These are phyloP conservation scores for Ascochyta viciae-villosae DNA, from an alignment of 2,329 filamentous ascomycete genomes.

Conservation along the genomic window DNA sequence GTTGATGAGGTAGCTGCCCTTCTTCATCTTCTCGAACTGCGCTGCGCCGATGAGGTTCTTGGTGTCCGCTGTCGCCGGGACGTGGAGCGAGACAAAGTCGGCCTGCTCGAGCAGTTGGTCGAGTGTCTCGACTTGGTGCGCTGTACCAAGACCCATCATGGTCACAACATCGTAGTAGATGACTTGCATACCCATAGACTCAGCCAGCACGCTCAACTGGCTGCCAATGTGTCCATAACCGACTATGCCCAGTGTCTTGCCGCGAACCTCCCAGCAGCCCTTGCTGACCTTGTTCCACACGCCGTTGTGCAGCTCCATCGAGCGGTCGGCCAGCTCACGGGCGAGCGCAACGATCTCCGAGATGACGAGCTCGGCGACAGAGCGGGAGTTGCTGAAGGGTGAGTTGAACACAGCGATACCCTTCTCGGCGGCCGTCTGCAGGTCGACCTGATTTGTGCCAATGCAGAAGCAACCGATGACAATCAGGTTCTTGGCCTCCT, in stretches of 20 bases:
- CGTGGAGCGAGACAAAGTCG: conserved; percentile 94
- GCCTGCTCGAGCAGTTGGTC: conserved; percentile 77
- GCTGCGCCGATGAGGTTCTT: conserved; percentile 85
- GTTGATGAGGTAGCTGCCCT: conserved; percentile 93
- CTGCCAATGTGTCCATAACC: conserved; percentile 98
- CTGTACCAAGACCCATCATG: conserved; percentile 91
- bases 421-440: conserved; percentile 79
- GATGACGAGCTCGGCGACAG: conserved; percentile 95
- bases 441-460: conserved; percentile 93
- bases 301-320: conserved; percentile 90
- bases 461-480: conserved; percentile 99
- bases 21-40: conserved; percentile 89
- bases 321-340: conserved; percentile 90
- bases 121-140: conserved; percentile 80
- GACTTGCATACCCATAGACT: conserved; percentile 97
- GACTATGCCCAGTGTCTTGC: conserved; percentile 95
- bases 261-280: conserved; percentile 97
- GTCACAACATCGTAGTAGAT: conserved; percentile 97
- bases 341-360: conserved; percentile 91
- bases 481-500: conserved; percentile 90
- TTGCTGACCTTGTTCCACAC: conserved; percentile 98
- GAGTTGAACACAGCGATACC: conserved; percentile 99
- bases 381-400: conserved; percentile 96
- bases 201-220: conserved; percentile 91
- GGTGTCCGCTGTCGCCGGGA: conserved; percentile 91